Evolutionary conservation across 352 stramenopile genomes (phyloP), one percentile per base, ranked within the genome.

Genomic region (Globisporangium spiculum): DNA sequence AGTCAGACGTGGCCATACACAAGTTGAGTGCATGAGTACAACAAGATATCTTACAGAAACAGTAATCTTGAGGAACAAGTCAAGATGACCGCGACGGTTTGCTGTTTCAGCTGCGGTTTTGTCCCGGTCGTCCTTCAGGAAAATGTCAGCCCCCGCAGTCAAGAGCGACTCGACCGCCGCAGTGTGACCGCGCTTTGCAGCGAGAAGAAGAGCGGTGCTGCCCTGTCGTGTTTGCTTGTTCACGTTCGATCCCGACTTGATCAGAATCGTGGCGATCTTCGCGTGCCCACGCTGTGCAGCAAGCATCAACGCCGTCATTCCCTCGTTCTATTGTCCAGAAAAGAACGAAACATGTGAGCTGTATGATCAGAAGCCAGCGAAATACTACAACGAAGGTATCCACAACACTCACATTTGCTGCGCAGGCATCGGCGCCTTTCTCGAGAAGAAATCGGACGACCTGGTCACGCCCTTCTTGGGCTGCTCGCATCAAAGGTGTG

Each of bases 191-290:
- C 89, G 82, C 65, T 96, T 96, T 1, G 89, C 86, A 27, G 89
- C 89, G 1, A 96, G 72, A 2, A 96, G 70, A 14, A 96, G 75
- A n/a, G 89, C 89, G 1, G 89, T 96, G 68, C 86, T 94, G 34
- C 89, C 89, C 73, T 96, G 89, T 4, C 89, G 77, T 14, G 89
- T 96, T 64, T 96, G 89, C 56, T 91, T 94, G 74, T 96, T 91
- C 34, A 96, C 89, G n/a, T 94, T 80, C 1, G 89, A 94, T 1
- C 89, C 89, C 1, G 89, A 84, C 12, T 86, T 81, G 71, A 96
- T 92, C 18, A 96, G 69, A 36, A 85, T 91, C 7, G 86, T 92
- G 18, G 87, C 87, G 30, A 96, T 96, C 24, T 74, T 77, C 1
- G 89, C 89, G 63, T 96, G 89, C 1, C 89, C 89, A 16, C 89